phyloP scores from a whole-genome alignment of 169 alveolate species.

The Cryptosporidium sp. region DNA sequence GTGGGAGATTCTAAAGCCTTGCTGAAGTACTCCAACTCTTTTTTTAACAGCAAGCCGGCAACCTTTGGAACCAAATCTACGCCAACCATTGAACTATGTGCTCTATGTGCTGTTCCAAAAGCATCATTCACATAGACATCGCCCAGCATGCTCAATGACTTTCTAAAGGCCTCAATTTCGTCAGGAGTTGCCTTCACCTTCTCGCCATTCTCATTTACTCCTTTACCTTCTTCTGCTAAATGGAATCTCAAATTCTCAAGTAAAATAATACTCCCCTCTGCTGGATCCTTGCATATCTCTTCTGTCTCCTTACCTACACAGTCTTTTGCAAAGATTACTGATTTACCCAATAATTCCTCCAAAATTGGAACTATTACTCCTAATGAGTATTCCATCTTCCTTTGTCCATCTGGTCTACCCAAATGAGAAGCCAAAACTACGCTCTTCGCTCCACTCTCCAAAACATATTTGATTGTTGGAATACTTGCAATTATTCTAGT shows the following conservation, averaged over 20 bases:
- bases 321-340: slow-evolving; percentile 92
- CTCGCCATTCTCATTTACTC: slow-evolving; percentile 91
- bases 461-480: slow-evolving; percentile 92
- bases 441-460: slow-evolving; percentile 91
- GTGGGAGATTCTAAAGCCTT: slow-evolving; percentile 94
- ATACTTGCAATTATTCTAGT: slow-evolving; percentile 94
- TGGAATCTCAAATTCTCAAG: slow-evolving; percentile 97
- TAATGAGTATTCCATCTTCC: slow-evolving; percentile 90
- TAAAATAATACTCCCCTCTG: slow-evolving; percentile 90
- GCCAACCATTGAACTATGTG: slow-evolving; percentile 97
- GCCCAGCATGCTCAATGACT: slow-evolving; percentile 91
- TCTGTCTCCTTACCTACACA: slow-evolving; percentile 95
- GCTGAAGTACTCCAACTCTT: slow-evolving; percentile 96
- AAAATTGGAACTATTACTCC: slow-evolving; percentile 92
- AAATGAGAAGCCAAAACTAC: slow-evolving; percentile 94
- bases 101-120: slow-evolving; percentile 98
- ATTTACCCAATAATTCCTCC: slow-evolving; percentile 85
- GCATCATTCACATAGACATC: slow-evolving; percentile 98
- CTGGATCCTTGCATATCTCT: slow-evolving; percentile 86
- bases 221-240: slow-evolving; percentile 97
- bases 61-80: slow-evolving; percentile 90
- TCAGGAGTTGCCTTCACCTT: slow-evolving; percentile 90
- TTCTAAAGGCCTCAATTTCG: slow-evolving; percentile 89
- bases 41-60: slow-evolving; percentile 94
- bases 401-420: slow-evolving; percentile 97